Evolutionary conservation across 371 early-diverging fungal species (phyloP), one percentile per base, ranked within the genome.

Genomic region (Saksenaea vasiformis): DNA sequence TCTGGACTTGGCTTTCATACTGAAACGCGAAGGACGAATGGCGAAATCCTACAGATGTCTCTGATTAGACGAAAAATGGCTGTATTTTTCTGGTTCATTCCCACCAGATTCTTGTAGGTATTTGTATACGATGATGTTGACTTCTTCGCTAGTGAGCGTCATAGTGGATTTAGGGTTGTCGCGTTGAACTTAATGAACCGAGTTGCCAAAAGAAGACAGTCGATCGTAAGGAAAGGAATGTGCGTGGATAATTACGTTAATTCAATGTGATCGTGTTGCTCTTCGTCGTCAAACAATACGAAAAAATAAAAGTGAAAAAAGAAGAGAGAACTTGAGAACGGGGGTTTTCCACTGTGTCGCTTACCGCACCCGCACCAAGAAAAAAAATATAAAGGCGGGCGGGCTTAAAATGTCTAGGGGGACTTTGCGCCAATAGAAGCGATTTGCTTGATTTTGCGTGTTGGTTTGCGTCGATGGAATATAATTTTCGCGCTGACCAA

Each of bases 51-150:
- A 70, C 17, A 27, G 35, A 57, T 35, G 44, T 10, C 26, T 28
- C 22, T 47, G 31, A 58, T 38, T 54, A 28, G 61, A 15, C 51
- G 8, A n/a, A 44, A 54, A 2, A 3, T 35, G 24, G 2, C 55
- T 47, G 22, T 24, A 58, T 31, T 58, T 24, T 58, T 62, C 56
- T 60, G 39, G 47, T 24, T 53, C 44, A 37, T n/a, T 22, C 69
- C 26, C 74, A 93, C 95, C 97, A 39, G 95, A 95, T 75, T 97
- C 98, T 66, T 91, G 86, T 44, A 97, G 84, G 70, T 97, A 97
- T 66, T 96, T 84, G 75, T 90, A 94, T 44, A 97, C 87, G 53
- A 97, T 87, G 72, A 95, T 94, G 79, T 97, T 97, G 62, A 97
- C 91, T 78, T 96, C 94, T 64, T 96, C 96, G 72, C 91, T 90